phyloP scores from a whole-genome alignment of 2,329 filamentous ascomycete species.

The Amphichorda felina region DNA sequence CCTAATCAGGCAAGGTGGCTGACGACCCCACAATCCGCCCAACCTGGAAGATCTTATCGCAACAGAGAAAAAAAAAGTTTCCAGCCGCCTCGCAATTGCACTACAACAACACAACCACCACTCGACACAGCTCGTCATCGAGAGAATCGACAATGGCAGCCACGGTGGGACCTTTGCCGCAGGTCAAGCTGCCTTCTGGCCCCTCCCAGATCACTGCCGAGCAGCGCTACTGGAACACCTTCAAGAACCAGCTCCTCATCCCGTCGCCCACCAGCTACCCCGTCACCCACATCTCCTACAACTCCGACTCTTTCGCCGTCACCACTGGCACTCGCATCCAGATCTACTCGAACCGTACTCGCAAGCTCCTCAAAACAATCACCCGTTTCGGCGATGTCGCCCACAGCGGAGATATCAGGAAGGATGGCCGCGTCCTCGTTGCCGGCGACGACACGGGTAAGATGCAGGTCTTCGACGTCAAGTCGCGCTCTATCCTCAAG shows the following conservation, averaged over 20 bases:
- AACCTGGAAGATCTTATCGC: too few species aligned
- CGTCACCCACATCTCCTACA: slow-evolving; percentile 79
- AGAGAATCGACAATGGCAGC: slow-evolving; percentile 55
- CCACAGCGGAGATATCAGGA: slow-evolving; percentile 76
- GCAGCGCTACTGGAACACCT: slow-evolving; percentile 92
- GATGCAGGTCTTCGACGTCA: slow-evolving; percentile 91
- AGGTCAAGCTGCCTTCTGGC: slow-evolving; percentile 71
- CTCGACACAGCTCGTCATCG: background rate
- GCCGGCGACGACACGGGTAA: slow-evolving; percentile 86
- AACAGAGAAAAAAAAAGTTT: too few species aligned
- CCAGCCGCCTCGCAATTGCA: too few species aligned
- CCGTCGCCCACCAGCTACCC: slow-evolving; percentile 84
- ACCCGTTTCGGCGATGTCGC: slow-evolving; percentile 88
- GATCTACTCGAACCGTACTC: slow-evolving; percentile 83
- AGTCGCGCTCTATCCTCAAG: slow-evolving; percentile 78
- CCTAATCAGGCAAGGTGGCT: too few species aligned
- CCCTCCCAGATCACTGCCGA: slow-evolving; percentile 79
- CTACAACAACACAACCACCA: background rate
- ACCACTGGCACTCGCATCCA: slow-evolving; percentile 92
- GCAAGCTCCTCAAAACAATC: slow-evolving; percentile 88
- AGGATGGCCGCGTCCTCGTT: slow-evolving; percentile 79
- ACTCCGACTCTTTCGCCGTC: slow-evolving; percentile 71
- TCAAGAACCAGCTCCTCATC: slow-evolving; percentile 82
- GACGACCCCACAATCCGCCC: too few species aligned
- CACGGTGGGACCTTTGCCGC: slow-evolving; percentile 68